A percentile compares a stretch with the other conserved stretches of the same genome.
phyloP scores from a whole-genome alignment of 208 protist genomes.

The Polymyxa betae region DNA sequence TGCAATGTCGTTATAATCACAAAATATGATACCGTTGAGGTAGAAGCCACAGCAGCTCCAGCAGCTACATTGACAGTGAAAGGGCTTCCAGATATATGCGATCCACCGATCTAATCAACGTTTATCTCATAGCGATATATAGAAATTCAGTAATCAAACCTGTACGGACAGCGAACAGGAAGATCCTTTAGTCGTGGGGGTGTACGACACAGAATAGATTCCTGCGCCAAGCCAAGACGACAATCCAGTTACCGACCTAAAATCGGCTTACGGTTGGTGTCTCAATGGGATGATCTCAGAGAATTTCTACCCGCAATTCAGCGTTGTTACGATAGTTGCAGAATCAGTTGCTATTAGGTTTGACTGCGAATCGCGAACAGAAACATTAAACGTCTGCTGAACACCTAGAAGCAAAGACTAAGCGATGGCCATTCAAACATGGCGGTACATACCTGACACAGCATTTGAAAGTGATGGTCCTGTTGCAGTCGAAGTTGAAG shows the following conservation, averaged over 20 bases:
- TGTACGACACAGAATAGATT: background rate
- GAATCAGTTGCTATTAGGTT: slow-evolving; percentile 9
- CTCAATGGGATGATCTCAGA: background rate
- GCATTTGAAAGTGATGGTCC: background rate
- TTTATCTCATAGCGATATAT: background rate
- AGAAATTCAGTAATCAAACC: background rate
- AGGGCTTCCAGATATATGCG: slow-evolving; percentile 10
- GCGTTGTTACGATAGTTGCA: background rate
- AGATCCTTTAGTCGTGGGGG: slow-evolving; percentile 10
- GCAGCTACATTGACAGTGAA: background rate
- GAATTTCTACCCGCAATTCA: background rate
- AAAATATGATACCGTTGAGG: too few relatives aligned
- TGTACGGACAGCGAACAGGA: slow-evolving; percentile 10
- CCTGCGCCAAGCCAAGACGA: background rate
- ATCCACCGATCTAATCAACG: background rate
- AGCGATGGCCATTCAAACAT: background rate
- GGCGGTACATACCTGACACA: slow-evolving; percentile 3
- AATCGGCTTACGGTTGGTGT: background rate
- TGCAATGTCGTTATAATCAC: too few relatives aligned
- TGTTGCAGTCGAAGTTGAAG: slow-evolving; percentile 15
- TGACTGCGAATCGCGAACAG: slow-evolving; percentile 36
- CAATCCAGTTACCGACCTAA: background rate
- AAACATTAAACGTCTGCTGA: slow-evolving; percentile 8
- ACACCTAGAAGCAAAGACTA: background rate
- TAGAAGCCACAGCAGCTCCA: slow-evolving; percentile 9